Evolutionary conservation across 2,329 filamentous ascomycete species (phyloP).

Genomic region (Paraphaeosphaeria sporulosa): DNA sequence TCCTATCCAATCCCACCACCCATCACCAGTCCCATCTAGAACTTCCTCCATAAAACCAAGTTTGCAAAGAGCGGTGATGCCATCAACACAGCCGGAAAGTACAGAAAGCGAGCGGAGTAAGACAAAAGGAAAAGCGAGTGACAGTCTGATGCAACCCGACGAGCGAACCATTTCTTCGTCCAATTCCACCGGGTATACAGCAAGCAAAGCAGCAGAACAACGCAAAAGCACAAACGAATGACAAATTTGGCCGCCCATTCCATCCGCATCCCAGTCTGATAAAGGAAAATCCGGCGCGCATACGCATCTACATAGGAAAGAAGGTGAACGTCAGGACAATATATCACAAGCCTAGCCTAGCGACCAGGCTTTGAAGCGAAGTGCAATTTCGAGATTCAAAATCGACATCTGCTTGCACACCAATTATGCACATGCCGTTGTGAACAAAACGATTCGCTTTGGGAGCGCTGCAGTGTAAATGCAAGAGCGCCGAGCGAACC

Average conservation of each 20-base stretch:
- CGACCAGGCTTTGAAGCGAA: not conserved
- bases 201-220: not conserved
- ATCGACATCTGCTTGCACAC: not conserved
- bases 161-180: not conserved
- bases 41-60: not conserved
- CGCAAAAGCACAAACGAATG: not conserved
- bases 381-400: not conserved
- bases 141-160: slow-evolving; percentile 2
- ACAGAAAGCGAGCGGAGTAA: not conserved
- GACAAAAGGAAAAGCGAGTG: not conserved
- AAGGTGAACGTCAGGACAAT: not conserved
- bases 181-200: slow-evolving; percentile 12
- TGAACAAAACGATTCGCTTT: not conserved
- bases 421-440: slow-evolving; percentile 1
- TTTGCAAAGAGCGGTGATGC: not conserved
- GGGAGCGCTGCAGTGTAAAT: slow-evolving; percentile 5
- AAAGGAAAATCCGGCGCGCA: not conserved
- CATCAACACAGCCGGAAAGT: not conserved
- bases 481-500: slow-evolving; percentile 3
- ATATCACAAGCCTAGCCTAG: not conserved
- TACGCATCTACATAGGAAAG: not conserved
- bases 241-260: not conserved
- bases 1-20: no score
- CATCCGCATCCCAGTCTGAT: not conserved
- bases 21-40: no score